Conservation (phyloP, 139 green algal species). For the Astrephomene gubernaculifera region DNA sequence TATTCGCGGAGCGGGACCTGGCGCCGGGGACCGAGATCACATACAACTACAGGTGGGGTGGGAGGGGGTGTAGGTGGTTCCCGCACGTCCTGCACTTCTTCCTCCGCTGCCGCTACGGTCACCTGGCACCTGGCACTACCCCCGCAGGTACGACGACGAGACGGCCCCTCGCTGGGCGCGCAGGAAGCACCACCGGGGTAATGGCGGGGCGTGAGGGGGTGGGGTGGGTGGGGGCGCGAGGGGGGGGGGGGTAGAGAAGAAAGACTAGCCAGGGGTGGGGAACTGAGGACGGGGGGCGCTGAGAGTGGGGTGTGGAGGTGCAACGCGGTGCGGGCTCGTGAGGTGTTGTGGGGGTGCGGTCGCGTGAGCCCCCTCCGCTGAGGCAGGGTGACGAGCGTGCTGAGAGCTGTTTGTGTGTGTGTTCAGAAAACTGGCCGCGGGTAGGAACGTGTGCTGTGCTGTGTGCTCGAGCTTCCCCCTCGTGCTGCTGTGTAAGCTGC, state of each 20-base stretch:
- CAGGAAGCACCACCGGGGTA: conserved; percentile 27
- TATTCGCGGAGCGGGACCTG: conserved; percentile 31
- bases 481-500: too few species aligned
- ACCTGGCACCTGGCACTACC: neutral
- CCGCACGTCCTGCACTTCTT: neutral
- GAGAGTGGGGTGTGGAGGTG: neutral
- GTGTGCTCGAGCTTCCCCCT: too few species aligned
- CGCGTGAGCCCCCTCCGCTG: too few species aligned
- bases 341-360: neutral
- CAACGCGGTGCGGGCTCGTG: neutral
- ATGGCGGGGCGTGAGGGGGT: neutral
- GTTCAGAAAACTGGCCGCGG: too few species aligned
- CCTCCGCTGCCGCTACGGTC: neutral
- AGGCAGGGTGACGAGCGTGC: too few species aligned
- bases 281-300: neutral
- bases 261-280: neutral
- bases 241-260: neutral
- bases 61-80: neutral
- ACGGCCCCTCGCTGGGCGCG: conserved; percentile 28
- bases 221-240: neutral
- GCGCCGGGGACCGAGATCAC: conserved; percentile 37
- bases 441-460: too few species aligned
- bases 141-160: conserved; percentile 33
- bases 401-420: too few species aligned
- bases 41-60: conserved; percentile 26